Percentiles rank a stretch among this genome's conserved stretches.
Evolutionary conservation across 306 rosid genomes (phyloP).

Genomic region (Macrotyloma uniflorum): DNA sequence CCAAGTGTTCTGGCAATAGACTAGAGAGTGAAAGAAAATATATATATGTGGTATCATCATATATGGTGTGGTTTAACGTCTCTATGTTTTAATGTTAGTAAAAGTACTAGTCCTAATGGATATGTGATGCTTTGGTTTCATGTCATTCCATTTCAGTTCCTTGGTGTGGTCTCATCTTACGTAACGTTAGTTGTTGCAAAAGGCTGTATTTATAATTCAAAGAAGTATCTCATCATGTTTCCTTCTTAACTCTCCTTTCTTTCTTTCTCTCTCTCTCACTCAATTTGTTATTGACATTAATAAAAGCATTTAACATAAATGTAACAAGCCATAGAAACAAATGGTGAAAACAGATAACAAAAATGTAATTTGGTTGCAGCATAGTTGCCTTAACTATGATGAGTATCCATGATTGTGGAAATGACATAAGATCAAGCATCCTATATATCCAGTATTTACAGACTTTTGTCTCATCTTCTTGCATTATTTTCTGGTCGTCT

Average conservation of each 20-base stretch:
- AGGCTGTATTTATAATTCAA: constrained; percentile 45
- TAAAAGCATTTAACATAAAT: background rate
- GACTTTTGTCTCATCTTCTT: too few relatives aligned
- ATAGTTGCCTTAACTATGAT: background rate
- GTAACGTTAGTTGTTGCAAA: constrained; percentile 44
- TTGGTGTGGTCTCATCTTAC: constrained; percentile 49
- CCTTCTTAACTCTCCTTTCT: background rate
- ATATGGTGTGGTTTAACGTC: constrained; percentile 50
- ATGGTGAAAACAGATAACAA: background rate
- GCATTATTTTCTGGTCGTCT: too few relatives aligned
- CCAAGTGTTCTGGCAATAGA: constrained; percentile 44
- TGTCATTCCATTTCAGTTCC: constrained; percentile 51
- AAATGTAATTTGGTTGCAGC: background rate
- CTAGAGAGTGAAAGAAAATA: constrained; percentile 1
- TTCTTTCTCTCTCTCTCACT: background rate
- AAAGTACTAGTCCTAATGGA: constrained; percentile 43
- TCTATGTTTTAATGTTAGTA: constrained; percentile 36
- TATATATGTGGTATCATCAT: constrained; percentile 14
- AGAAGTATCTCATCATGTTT: constrained; percentile 44
- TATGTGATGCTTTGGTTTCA: constrained; percentile 44
- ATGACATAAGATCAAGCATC: background rate
- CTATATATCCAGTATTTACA: background rate
- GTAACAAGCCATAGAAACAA: background rate
- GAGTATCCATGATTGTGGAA: background rate
- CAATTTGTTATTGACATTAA: background rate